Evolutionary conservation across 495 filamentous ascomycete genomes (phyloP).

Genomic region (Cairneyella variabilis): DNA sequence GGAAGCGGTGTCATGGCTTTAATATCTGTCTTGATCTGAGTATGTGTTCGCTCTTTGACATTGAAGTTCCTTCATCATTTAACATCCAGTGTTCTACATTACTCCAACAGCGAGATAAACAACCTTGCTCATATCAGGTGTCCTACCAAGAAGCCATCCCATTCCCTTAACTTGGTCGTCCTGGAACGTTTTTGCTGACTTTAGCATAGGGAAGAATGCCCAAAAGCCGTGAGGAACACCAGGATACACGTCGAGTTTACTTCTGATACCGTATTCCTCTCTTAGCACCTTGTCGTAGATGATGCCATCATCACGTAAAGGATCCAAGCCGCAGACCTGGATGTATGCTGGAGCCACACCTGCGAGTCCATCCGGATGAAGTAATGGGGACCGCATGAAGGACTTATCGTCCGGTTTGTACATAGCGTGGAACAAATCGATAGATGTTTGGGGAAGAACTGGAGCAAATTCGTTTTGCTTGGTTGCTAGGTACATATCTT

Average conservation of each 20-base stretch:
- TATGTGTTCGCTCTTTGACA: no score
- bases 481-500: slow-evolving; percentile 28
- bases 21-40: no score
- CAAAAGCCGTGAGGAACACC: slow-evolving; percentile 39
- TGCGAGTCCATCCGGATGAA: slow-evolving; percentile 17
- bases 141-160: slow-evolving; percentile 5
- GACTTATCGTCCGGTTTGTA: slow-evolving; percentile 12
- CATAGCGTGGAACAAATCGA: slow-evolving; percentile 1
- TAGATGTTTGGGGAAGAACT: neutral
- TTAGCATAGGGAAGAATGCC: slow-evolving; percentile 26
- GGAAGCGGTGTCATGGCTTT: no score
- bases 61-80: no score
- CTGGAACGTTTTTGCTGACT: slow-evolving; percentile 2
- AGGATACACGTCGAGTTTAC: slow-evolving; percentile 31
- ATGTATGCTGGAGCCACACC: slow-evolving; percentile 29
- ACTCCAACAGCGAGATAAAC: no score
- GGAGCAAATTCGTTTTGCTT: slow-evolving; percentile 34
- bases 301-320: slow-evolving; percentile 34
- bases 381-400: slow-evolving; percentile 5
- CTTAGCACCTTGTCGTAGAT: slow-evolving; percentile 35
- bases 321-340: slow-evolving; percentile 35
- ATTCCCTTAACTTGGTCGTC: slow-evolving; percentile 1
- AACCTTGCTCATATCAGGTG: neutral
- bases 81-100: no score
- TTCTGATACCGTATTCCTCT: slow-evolving; percentile 28